These are phyloP conservation scores for Elasticomyces elasticus DNA, from an alignment of 495 filamentous ascomycete species.

Conservation along the genomic window DNA sequence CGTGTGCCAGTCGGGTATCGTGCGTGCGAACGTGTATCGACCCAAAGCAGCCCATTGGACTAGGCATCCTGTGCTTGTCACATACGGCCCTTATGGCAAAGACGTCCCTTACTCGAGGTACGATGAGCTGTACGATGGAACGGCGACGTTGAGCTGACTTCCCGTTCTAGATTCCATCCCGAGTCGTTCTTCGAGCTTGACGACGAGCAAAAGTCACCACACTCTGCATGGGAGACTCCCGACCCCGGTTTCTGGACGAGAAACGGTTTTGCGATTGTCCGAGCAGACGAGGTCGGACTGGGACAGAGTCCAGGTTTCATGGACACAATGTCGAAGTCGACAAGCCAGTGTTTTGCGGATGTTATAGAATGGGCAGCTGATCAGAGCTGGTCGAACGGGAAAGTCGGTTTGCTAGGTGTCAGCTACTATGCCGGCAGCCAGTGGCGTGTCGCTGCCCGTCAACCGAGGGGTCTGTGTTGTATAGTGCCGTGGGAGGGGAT, in stretches of 20 bases:
- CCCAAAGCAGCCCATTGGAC: slow-evolving; percentile 18
- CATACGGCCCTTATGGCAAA: slow-evolving; percentile 58
- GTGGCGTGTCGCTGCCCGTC: slow-evolving; percentile 52
- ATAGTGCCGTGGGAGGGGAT: slow-evolving; percentile 61
- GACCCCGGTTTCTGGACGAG: slow-evolving; percentile 52
- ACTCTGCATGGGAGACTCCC: slow-evolving; percentile 55
- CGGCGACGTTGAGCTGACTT: slow-evolving; percentile 5
- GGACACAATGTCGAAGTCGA: slow-evolving; percentile 51
- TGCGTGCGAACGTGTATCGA: slow-evolving; percentile 28
- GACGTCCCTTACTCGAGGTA: slow-evolving; percentile 39
- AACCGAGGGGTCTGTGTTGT: slow-evolving; percentile 46
- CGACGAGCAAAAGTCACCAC: slow-evolving; percentile 35
- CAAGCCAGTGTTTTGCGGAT: slow-evolving; percentile 49
- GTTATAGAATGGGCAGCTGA: slow-evolving; percentile 54
- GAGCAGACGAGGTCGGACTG: slow-evolving; percentile 49
- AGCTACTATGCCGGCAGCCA: slow-evolving; percentile 54
- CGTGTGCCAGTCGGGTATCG: background rate
- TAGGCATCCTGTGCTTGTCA: slow-evolving; percentile 41
- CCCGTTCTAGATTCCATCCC: slow-evolving; percentile 29
- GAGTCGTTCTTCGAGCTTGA: slow-evolving; percentile 40
- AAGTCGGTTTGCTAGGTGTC: slow-evolving; percentile 52
- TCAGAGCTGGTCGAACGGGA: slow-evolving; percentile 50
- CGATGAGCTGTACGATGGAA: too few relatives aligned
- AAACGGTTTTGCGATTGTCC: slow-evolving; percentile 49
- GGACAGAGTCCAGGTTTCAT: slow-evolving; percentile 50